These are phyloP conservation scores for Cutaneotrichosporon daszewskae DNA, from an alignment of 1,284 basidiomycete species.

Conservation along the genomic window DNA sequence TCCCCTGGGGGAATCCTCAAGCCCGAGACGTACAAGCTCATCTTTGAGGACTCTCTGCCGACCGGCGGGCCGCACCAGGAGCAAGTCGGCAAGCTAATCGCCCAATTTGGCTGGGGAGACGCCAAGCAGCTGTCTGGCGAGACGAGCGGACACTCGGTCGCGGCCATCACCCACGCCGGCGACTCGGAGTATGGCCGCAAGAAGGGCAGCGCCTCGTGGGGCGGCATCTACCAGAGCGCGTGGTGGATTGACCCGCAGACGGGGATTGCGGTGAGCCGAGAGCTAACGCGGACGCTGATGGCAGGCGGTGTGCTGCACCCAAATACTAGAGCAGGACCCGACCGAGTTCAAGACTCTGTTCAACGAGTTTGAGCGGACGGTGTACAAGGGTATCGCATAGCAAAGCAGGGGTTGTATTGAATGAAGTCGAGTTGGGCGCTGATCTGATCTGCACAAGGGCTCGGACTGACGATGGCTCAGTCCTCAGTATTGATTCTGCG, in stretches of 20 bases:
- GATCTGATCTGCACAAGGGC: no score
- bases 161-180: slow-evolving; percentile 10
- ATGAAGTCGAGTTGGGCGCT: no score
- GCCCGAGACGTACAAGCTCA: slow-evolving; percentile 17
- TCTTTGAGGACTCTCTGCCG: slow-evolving; percentile 23
- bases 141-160: slow-evolving; percentile 19
- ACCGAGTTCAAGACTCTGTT: no score
- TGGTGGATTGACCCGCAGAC: slow-evolving; percentile 35
- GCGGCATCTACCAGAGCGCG: slow-evolving; percentile 28
- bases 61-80: slow-evolving; percentile 11
- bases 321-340: no score
- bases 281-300: no score
- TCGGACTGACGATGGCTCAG: no score
- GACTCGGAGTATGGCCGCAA: slow-evolving; percentile 22
- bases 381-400: no score
- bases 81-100: slow-evolving; percentile 5
- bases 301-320: no score
- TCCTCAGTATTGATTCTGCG: no score
- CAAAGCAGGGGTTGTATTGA: no score
- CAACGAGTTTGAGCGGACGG: no score
- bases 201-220: slow-evolving; percentile 24
- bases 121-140: neutral
- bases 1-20: slow-evolving; percentile 16
- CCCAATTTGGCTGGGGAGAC: slow-evolving; percentile 7
- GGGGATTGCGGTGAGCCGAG: no score